Percentiles rank a stretch among this genome's conserved stretches.
phyloP scores from a whole-genome alignment of 768 basidiomycete species.

The Coprinopsis cinerea region DNA sequence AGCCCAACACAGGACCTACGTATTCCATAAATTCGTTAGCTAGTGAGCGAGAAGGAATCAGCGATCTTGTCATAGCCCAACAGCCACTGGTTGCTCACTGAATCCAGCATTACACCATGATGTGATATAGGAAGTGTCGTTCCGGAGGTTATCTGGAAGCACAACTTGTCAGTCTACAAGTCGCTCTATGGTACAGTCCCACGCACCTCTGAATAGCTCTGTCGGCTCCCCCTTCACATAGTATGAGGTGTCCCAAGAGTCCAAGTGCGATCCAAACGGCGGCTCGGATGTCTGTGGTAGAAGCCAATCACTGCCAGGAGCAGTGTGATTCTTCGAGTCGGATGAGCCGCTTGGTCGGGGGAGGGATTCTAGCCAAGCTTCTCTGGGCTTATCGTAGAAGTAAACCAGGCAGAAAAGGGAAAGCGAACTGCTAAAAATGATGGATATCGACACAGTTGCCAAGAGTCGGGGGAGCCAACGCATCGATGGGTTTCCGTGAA shows the following conservation, averaged over 20 bases:
- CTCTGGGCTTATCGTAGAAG: too few species aligned
- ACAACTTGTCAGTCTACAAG: background rate
- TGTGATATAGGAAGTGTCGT: slow-evolving; percentile 4
- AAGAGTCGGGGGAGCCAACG: background rate
- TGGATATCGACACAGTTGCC: background rate
- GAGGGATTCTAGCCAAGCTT: too few species aligned
- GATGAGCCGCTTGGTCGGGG: too few species aligned
- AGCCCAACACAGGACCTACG: background rate
- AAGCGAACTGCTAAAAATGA: background rate
- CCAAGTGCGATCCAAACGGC: background rate
- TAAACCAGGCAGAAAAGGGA: background rate
- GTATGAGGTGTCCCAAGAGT: background rate
- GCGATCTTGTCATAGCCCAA: background rate
- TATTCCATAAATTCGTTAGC: slow-evolving; percentile 5
- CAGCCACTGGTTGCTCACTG: background rate
- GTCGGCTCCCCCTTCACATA: background rate
- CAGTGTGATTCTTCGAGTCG: too few species aligned
- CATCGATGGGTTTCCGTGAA: too few species aligned
- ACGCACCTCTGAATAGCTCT: background rate
- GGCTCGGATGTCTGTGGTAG: background rate
- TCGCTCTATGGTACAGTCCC: background rate
- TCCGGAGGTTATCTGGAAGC: background rate
- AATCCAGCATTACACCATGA: slow-evolving; percentile 3
- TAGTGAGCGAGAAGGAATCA: background rate
- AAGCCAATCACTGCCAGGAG: too few species aligned